Evolutionary conservation across 352 stramenopile genomes (phyloP).

Genomic region (Pythium folliculosum): DNA sequence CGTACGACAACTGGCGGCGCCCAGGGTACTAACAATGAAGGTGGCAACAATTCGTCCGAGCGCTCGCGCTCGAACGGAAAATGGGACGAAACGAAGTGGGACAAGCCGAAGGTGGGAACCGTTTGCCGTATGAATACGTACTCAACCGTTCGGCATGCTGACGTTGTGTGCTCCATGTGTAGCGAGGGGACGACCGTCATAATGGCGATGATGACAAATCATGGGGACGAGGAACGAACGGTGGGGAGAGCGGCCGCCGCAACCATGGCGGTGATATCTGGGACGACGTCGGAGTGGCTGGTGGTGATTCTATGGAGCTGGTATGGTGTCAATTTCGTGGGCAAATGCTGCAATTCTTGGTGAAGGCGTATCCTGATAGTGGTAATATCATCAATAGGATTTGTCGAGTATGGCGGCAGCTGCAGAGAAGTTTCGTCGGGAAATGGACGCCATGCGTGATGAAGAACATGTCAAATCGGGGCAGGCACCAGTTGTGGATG

Average conservation of each 20-base stretch:
- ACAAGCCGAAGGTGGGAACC: slow-evolving; percentile 42
- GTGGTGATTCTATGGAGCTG: slow-evolving; percentile 27
- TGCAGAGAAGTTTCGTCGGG: slow-evolving; percentile 78
- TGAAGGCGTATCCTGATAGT: slow-evolving; percentile 14
- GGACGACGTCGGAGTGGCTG: slow-evolving; percentile 62
- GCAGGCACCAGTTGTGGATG: slow-evolving; percentile 14
- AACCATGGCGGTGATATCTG: slow-evolving; percentile 59
- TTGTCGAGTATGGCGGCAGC: slow-evolving; percentile 78
- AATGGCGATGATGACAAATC: slow-evolving; percentile 46
- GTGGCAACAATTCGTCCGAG: slow-evolving; percentile 37
- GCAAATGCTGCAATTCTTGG: background rate
- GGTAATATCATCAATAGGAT: slow-evolving; percentile 42
- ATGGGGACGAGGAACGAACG: slow-evolving; percentile 63
- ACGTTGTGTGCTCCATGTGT: background rate
- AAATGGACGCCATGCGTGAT: slow-evolving; percentile 82
- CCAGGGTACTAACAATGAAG: slow-evolving; percentile 18
- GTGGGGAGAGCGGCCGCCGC: slow-evolving; percentile 18
- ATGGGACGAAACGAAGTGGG: slow-evolving; percentile 52
- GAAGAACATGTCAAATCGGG: slow-evolving; percentile 35
- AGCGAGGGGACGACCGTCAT: slow-evolving; percentile 34
- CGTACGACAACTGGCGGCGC: slow-evolving; percentile 43
- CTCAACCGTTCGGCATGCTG: background rate
- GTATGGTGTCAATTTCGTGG: slow-evolving; percentile 11
- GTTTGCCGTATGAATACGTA: background rate
- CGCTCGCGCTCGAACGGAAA: slow-evolving; percentile 51